phyloP scores from a whole-genome alignment of 129 eudicot genomes.

The Logfia minima region DNA sequence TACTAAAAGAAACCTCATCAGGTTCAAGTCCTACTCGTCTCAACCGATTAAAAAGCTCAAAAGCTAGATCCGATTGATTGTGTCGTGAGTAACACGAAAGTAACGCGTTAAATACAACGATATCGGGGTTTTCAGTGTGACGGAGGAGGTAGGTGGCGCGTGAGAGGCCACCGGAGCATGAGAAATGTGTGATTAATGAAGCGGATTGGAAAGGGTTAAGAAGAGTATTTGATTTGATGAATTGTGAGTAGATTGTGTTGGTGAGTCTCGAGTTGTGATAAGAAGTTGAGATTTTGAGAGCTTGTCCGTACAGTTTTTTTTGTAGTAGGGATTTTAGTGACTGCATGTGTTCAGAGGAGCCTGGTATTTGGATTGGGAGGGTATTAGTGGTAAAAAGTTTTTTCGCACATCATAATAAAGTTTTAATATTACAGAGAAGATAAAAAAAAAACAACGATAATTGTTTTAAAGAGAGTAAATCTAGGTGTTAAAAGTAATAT shows the following conservation, averaged over 20 bases:
- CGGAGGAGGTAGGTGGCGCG: conserved; percentile 37
- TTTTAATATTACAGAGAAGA: no score
- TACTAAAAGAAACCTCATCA: conserved; percentile 38
- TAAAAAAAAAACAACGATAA: no score
- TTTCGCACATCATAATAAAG: no score
- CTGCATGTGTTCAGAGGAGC: neutral
- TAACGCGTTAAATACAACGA: conserved; percentile 40
- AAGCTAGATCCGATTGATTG: conserved; percentile 27
- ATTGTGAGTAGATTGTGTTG: conserved; percentile 31
- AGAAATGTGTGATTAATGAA: conserved; percentile 46
- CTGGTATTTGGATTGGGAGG: no score
- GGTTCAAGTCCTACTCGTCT: conserved; percentile 28
- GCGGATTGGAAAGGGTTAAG: conserved; percentile 41
- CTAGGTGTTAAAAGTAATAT: no score
- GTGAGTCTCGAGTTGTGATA: conserved; percentile 28
- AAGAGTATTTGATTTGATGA: conserved; percentile 43
- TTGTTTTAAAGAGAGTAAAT: no score
- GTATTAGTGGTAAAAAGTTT: no score
- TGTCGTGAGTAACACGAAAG: conserved; percentile 38
- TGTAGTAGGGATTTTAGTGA: conserved; percentile 28
- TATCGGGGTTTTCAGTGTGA: conserved; percentile 37
- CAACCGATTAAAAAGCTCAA: conserved; percentile 32
- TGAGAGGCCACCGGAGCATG: conserved; percentile 31
- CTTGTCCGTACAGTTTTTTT: conserved; percentile 32
- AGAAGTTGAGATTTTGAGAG: conserved; percentile 29